Conservation (phyloP, 495 filamentous ascomycete genomes). For the Lichina pygmaea region DNA sequence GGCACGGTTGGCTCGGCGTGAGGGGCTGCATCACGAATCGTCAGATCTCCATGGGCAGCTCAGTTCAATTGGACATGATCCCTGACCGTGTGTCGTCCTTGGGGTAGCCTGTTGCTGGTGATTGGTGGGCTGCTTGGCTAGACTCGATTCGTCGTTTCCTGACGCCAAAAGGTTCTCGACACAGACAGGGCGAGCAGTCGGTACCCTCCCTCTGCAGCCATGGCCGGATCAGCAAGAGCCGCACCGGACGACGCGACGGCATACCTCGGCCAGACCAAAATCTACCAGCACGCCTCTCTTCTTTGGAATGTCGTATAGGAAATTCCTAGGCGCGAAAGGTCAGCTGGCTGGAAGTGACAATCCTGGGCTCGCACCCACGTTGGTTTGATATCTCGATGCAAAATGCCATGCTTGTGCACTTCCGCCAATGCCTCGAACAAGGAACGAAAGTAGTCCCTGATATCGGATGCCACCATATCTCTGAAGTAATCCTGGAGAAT, state of each 20-base stretch:
- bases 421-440: slow-evolving; percentile 63
- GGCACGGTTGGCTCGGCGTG: slow-evolving; percentile 73
- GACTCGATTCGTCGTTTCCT: slow-evolving; percentile 11
- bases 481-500: slow-evolving; percentile 47
- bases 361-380: slow-evolving; percentile 22
- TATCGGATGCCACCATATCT: slow-evolving; percentile 58
- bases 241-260: not conserved
- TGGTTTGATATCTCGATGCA: slow-evolving; percentile 98
- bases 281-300: slow-evolving; percentile 79
- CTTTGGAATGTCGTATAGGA: slow-evolving; percentile 69
- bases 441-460: slow-evolving; percentile 67
- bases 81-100: slow-evolving; percentile 46
- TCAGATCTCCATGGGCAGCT: not conserved
- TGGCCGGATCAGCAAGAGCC: slow-evolving; percentile 1
- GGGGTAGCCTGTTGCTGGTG: slow-evolving; percentile 38
- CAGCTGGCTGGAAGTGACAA: not conserved
- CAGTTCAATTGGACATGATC: not conserved
- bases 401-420: slow-evolving; percentile 57
- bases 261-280: slow-evolving; percentile 69
- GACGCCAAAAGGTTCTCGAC: slow-evolving; percentile 20
- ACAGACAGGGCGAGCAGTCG: slow-evolving; percentile 49
- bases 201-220: slow-evolving; percentile 26
- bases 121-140: slow-evolving; percentile 12
- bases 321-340: slow-evolving; percentile 29
- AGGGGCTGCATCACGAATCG: slow-evolving; percentile 16